These are phyloP conservation scores for Oxalis stricta DNA, from an alignment of 441 rosid genomes.

Conservation along the genomic window DNA sequence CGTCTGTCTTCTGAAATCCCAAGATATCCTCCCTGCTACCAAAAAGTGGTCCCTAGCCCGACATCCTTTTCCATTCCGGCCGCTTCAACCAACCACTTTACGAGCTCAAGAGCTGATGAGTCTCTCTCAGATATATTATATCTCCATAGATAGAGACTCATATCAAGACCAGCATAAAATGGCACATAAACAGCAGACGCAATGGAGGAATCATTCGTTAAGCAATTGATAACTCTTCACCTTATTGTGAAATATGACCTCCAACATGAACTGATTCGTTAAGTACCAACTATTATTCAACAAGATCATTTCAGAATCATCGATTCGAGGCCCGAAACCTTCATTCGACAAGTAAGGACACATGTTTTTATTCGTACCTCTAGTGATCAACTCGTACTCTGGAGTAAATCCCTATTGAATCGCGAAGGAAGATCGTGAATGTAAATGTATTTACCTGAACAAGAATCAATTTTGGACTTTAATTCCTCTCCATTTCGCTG, in stretches of 20 bases:
- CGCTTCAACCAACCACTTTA: slow-evolving; percentile 35
- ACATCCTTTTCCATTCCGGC: slow-evolving; percentile 53
- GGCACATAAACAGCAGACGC: slow-evolving; percentile 69
- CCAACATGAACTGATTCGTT: slow-evolving; percentile 61
- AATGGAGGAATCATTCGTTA: slow-evolving; percentile 48
- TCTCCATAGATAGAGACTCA: slow-evolving; percentile 51
- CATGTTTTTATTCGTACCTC: slow-evolving; percentile 55
- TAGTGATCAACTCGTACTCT: slow-evolving; percentile 37
- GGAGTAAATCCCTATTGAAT: slow-evolving; percentile 45
- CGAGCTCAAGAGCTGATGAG: slow-evolving; percentile 29
- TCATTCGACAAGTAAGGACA: slow-evolving; percentile 48
- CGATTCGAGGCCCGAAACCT: slow-evolving; percentile 42
- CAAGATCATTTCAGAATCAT: slow-evolving; percentile 22
- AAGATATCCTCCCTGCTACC: slow-evolving; percentile 57
- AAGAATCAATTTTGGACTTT: slow-evolving; percentile 18
- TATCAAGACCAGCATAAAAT: slow-evolving; percentile 63
- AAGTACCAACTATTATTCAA: slow-evolving; percentile 32
- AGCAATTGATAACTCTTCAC: slow-evolving; percentile 54
- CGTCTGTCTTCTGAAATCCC: slow-evolving; percentile 71
- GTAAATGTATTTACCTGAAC: slow-evolving; percentile 55
- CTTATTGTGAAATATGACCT: slow-evolving; percentile 51
- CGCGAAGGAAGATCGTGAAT: slow-evolving; percentile 46
- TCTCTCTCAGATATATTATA: slow-evolving; percentile 39
- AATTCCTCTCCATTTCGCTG: no score
- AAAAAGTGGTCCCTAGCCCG: slow-evolving; percentile 75